Evolutionary conservation across 768 basidiomycete species (phyloP).

Genomic region (Leccinum broughii): DNA sequence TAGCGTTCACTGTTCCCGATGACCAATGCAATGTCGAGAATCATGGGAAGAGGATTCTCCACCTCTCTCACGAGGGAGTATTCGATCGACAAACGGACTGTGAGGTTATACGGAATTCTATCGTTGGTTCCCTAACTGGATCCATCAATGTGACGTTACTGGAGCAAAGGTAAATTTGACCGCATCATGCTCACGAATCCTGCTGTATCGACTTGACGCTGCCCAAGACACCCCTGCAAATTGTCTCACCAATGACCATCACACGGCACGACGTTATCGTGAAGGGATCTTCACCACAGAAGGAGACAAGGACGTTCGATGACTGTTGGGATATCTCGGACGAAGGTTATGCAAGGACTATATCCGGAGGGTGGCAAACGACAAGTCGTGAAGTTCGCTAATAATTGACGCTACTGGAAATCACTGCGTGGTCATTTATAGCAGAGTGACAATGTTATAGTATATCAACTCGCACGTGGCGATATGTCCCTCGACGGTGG

Average conservation of each 20-base stretch:
- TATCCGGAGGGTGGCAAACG: background rate
- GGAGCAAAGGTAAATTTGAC: no score
- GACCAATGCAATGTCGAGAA: background rate
- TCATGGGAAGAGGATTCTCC: background rate
- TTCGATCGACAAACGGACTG: background rate
- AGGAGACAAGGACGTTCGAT: background rate
- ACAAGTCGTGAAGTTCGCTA: background rate
- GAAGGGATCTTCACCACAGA: no score
- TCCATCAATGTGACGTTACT: background rate
- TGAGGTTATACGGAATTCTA: background rate
- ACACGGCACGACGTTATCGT: background rate
- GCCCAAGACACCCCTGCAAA: background rate
- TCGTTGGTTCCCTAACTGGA: background rate
- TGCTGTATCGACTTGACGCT: background rate
- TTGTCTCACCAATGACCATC: background rate
- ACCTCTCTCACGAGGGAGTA: background rate
- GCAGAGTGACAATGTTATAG: no score
- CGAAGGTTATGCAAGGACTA: background rate
- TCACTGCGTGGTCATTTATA: background rate
- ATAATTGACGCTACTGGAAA: background rate
- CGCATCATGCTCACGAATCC: background rate
- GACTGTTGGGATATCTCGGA: background rate
- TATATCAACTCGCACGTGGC: no score
- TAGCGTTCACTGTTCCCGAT: background rate
- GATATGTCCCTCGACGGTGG: no score